These are phyloP conservation scores for Fusarium fujikuroi DNA, from an alignment of 2,329 filamentous ascomycete genomes.

Conservation along the genomic window DNA sequence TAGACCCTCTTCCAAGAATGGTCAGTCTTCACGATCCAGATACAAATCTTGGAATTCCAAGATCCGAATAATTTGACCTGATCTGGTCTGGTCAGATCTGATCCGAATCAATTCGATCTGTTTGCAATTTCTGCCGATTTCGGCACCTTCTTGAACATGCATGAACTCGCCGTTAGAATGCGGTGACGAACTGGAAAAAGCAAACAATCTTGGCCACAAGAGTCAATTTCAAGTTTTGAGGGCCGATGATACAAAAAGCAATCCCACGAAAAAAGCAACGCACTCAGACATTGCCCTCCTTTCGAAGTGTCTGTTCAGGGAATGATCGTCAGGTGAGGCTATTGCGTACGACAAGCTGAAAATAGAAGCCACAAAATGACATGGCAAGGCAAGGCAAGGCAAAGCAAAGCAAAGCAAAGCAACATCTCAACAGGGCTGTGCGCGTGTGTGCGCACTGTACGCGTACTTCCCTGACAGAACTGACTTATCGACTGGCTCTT, in stretches of 20 bases:
- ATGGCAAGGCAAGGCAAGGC: not conserved
- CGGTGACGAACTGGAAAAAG: constrained; percentile 8
- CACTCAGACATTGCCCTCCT: not conserved
- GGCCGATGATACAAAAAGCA: constrained; percentile 25
- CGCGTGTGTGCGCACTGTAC: not conserved
- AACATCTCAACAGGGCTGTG: not conserved
- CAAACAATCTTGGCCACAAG: not conserved
- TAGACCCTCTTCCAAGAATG: not conserved
- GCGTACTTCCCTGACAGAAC: not conserved
- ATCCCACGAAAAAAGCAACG: not conserved
- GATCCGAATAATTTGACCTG: not conserved
- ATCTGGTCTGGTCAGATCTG: not conserved
- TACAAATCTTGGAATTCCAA: not conserved
- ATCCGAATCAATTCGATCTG: not conserved
- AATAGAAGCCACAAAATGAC: not conserved
- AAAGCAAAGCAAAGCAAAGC: not conserved
- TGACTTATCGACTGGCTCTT: not conserved
- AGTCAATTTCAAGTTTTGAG: not conserved
- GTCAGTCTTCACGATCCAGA: not conserved
- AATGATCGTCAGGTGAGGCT: constrained; percentile 11
- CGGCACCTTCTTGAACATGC: not conserved
- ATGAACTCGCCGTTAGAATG: not conserved
- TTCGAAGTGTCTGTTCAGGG: not conserved
- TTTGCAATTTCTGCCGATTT: not conserved
- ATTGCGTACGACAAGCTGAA: constrained; percentile 8